Evolutionary conservation across 768 basidiomycete genomes (phyloP), one percentile per base, ranked within the genome.

Genomic region (Collybiopsis luxurians): DNA sequence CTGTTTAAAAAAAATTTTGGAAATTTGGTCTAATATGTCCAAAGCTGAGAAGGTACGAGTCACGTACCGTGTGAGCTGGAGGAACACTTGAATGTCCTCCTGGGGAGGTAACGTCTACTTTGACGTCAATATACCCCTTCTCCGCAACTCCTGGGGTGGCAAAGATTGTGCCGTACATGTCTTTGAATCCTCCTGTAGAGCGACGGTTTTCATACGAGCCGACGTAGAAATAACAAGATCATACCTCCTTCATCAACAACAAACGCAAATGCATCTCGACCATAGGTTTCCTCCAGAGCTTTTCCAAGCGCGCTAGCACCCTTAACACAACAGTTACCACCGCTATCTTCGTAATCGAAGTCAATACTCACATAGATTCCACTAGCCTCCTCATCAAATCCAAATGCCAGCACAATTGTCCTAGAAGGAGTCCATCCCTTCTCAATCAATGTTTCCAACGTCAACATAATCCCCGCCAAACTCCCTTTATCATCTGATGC

Each of bases 51-150:
- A 6, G 28, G 48, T 17, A 38, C n/a, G 36, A 13, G 36, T 4
- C 47, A 51, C 27, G 58, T 61, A 76, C 83, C 2, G 87, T 89
- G 58, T 90, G 86, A 10, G 64, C 57, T 13, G 83, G 83, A 19
- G 88, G 87, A 3, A 85, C 66, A 63, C 80, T 82, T 2, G 86
- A 86, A 63, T 88, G 87, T 0, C 87, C 87, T 4, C 87, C 87
- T 0, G 79, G 70, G 1, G 79, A 71, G 39, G 70, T 62, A 10
- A 86, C 78, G 26, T 78, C 71, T 12, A 86, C 65, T 28, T 63
- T 66, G 4, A 79, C 55, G 39, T 81, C 67, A 6, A 79, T 47
- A 38, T 73, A 76, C 10, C 85, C 85, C 64, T 82, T 85, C 66
- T 85, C 83, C 0, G 74, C 75, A 13, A 81, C 68, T 3, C 69